Evolutionary conservation across 2,329 filamentous ascomycete species (phyloP).

Genomic region (Teratosphaeria nubilosa): DNA sequence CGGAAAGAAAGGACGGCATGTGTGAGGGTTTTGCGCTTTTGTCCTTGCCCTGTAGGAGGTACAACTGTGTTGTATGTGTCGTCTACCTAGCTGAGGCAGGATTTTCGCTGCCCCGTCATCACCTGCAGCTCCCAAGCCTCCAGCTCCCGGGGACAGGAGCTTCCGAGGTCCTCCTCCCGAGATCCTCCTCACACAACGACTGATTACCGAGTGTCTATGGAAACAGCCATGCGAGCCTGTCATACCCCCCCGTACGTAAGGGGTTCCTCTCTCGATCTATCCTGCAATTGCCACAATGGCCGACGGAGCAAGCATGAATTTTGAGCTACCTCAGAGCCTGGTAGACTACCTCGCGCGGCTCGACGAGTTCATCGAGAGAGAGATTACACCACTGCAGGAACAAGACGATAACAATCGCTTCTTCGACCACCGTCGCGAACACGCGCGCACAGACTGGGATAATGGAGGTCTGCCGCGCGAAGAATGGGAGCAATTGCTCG

Average conservation of each 20-base stretch:
- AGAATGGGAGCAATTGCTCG: slow-evolving; percentile 50
- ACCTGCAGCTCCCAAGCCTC: too few relatives aligned
- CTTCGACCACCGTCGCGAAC: slow-evolving; percentile 55
- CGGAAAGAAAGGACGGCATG: too few relatives aligned
- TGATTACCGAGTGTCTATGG: too few relatives aligned
- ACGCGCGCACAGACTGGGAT: slow-evolving; percentile 52
- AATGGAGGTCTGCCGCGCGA: slow-evolving; percentile 45
- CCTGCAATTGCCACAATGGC: background rate
- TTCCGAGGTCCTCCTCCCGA: background rate
- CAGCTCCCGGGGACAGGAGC: too few relatives aligned
- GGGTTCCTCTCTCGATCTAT: background rate
- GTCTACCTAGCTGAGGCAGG: too few relatives aligned
- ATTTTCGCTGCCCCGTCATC: too few relatives aligned
- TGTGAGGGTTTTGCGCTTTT: too few relatives aligned
- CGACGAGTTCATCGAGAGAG: slow-evolving; percentile 46
- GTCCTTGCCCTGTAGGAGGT: too few relatives aligned
- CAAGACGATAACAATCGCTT: slow-evolving; percentile 51
- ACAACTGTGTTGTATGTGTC: too few relatives aligned
- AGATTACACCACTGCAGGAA: slow-evolving; percentile 46
- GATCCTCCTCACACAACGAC: too few relatives aligned
- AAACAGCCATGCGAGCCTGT: background rate
- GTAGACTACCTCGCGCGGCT: slow-evolving; percentile 39
- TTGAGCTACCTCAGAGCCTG: slow-evolving; percentile 45
- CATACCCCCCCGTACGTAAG: background rate
- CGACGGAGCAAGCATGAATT: slow-evolving; percentile 36